Evolutionary conservation across 169 alveolate genomes (phyloP).

Genomic region (Amoebophrya sp.): DNA sequence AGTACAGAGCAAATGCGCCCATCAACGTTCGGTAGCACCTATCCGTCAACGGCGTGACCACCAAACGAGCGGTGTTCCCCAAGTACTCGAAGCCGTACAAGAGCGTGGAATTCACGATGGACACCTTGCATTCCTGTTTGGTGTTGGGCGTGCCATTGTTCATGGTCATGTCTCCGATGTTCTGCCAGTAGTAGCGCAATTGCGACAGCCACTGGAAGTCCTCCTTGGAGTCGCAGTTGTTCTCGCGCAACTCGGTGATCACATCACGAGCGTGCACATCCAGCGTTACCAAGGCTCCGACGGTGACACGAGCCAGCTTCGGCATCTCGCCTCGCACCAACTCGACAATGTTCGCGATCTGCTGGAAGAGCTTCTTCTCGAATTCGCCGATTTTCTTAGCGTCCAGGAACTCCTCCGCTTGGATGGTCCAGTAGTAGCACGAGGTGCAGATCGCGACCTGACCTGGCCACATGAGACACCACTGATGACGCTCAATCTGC

Average conservation of each 20-base stretch:
- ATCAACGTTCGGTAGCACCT: constrained; percentile 76
- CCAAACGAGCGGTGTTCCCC: constrained; percentile 80
- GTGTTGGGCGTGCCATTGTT: constrained; percentile 34
- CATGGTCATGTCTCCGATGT: constrained; percentile 29
- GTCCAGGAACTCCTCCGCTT: constrained; percentile 41
- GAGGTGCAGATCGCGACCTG: constrained; percentile 51
- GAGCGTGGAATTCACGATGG: constrained; percentile 65
- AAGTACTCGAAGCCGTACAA: constrained; percentile 84
- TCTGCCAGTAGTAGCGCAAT: constrained; percentile 70
- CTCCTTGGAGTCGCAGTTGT: constrained; percentile 52
- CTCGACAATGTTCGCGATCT: constrained; percentile 53
- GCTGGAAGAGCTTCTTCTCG: constrained; percentile 50
- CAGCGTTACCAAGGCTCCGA: constrained; percentile 65
- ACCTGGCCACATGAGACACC: constrained; percentile 57
- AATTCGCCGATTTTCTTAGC: constrained; percentile 35
- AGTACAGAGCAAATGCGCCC: constrained; percentile 70
- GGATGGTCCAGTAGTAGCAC: constrained; percentile 51
- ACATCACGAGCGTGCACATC: constrained; percentile 75
- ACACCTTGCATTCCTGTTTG: constrained; percentile 52
- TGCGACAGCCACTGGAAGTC: constrained; percentile 83
- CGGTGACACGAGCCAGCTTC: constrained; percentile 54
- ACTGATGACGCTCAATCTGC: constrained; percentile 46
- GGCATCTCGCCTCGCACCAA: constrained; percentile 63
- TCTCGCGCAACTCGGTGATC: constrained; percentile 54
- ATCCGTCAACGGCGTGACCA: constrained; percentile 83